These are phyloP conservation scores for Chrysochromulina tobinii DNA, from an alignment of 78 protist species.

Conservation along the genomic window DNA sequence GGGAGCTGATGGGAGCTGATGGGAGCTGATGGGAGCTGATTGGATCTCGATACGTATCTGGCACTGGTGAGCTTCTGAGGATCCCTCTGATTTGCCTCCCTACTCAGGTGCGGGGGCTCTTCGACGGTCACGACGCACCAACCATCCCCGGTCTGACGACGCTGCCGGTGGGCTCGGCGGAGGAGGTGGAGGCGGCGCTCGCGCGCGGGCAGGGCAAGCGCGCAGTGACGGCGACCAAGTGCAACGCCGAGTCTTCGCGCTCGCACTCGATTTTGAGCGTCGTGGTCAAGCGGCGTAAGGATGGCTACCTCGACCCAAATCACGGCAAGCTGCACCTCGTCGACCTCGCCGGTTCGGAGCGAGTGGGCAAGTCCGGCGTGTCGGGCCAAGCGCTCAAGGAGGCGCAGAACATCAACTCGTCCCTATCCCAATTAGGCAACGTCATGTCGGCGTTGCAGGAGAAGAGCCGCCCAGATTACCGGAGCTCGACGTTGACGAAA, in stretches of 20 bases:
- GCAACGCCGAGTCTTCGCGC: neutral
- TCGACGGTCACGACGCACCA: no score
- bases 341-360: constrained; percentile 29
- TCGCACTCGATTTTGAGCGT: neutral
- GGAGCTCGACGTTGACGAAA: constrained; percentile 32
- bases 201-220: neutral
- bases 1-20: no score
- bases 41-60: no score
- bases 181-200: neutral
- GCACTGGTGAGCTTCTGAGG: no score
- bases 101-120: no score
- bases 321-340: constrained; percentile 8
- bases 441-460: constrained; percentile 6
- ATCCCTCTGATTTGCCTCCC: no score
- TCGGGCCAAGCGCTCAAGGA: neutral
- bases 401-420: neutral
- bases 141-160: neutral
- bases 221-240: neutral
- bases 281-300: neutral
- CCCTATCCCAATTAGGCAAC: neutral
- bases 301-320: no score
- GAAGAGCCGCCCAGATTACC: neutral
- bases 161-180: neutral
- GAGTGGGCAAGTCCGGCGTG: neutral
- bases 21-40: no score